Percentiles rank a stretch among this genome's conserved stretches.
phyloP scores from a whole-genome alignment of 2,329 filamentous ascomycete species.

The Calonectria pauciramosa region DNA sequence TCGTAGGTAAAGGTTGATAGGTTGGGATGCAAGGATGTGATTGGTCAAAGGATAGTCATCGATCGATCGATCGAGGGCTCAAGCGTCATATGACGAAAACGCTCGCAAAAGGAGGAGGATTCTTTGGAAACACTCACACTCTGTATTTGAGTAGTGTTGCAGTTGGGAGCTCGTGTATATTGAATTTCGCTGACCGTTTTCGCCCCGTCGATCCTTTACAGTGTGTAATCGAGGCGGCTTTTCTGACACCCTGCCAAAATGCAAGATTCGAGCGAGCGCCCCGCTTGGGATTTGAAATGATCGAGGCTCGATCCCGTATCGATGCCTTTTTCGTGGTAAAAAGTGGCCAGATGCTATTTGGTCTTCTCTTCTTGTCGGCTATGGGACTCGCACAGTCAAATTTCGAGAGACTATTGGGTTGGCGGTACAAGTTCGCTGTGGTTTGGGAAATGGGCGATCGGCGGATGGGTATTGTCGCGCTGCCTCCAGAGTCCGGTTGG shows the following conservation, averaged over 20 bases:
- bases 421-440: too few species aligned
- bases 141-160: constrained; percentile 6
- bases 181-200: neutral
- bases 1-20: constrained; percentile 26
- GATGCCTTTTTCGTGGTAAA: neutral
- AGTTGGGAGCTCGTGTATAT: neutral
- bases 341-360: neutral
- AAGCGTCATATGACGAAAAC: constrained; percentile 44
- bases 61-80: constrained; percentile 52
- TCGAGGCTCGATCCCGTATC: neutral
- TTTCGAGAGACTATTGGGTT: neutral
- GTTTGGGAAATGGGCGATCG: neutral
- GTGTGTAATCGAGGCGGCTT: neutral
- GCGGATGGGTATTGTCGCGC: neutral
- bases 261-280: neutral
- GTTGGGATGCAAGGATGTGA: constrained; percentile 27
- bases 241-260: neutral
- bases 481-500: neutral
- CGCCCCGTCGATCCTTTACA: neutral
- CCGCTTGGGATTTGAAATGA: neutral
- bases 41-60: constrained; percentile 40
- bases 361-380: neutral
- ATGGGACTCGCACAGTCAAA: neutral
- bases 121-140: constrained; percentile 33
- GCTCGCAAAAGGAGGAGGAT: constrained; percentile 23